Base-by-base conservation (phyloP, 257 asterid genomes). In the Capsicum chinense region DNA sequence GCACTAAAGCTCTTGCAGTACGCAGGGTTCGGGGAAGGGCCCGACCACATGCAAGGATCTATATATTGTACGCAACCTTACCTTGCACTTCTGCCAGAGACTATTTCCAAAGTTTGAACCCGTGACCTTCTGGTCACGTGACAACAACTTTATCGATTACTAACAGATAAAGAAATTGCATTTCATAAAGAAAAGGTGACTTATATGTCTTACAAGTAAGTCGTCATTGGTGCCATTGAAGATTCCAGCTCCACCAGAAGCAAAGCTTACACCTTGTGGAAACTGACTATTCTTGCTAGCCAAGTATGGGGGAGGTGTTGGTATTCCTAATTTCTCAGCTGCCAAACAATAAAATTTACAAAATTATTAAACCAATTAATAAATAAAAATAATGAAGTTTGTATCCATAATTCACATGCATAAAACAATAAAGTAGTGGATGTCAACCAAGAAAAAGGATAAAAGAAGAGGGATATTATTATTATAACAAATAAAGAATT, bases 181-280 rank as follows among this genome's bases (percentile, higher is more conserved):
- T 57, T 5, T 15, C 8, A 57, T 19, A 57, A 14, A n/a, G 50
- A 9, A 13, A 66, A 50, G 1, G 5, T 21, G 19, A 47, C 1
- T 16, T 35, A 4, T 44, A 54, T 11, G n/a, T 10, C 91, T 86
- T 90, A 93, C 98, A 80, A 90, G 54, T 44, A 83, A 33, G n/a
- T 74, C 85, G 15, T 82, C 89, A 35, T 88, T 87, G 0, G 98
- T 89, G 89, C 83, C 9, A 86, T 90, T 95, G 71, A 94, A 85
- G 48, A 95, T 90, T 66, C 98, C 98, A 14, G 97, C 94, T 74
- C 99, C 99, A 33, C 97, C 98, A 0, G 98, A 94, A 54, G 99
- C 99, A 86, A 95, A 95, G 88, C 87, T 95, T 15, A 88, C 99
- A 15, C 99, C 99, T 33, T 90, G 86, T 6, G 74, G 73, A 83